These are phyloP conservation scores for Aspergillus pseudoviridinutans DNA, from an alignment of 2,329 filamentous ascomycete genomes.

Conservation along the genomic window DNA sequence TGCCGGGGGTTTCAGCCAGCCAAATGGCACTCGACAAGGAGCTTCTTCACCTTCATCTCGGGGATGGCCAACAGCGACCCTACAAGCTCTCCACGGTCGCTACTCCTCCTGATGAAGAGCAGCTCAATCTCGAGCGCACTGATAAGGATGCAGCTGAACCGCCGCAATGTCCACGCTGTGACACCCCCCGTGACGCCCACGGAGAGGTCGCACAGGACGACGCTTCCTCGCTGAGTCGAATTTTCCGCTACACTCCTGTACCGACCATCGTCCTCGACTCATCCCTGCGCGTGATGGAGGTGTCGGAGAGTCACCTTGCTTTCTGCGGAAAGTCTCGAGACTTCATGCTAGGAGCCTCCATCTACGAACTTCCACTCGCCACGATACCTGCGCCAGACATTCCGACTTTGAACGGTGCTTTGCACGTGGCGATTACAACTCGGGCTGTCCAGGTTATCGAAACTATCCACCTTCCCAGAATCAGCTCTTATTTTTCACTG, in stretches of 20 bases:
- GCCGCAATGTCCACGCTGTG: neutral
- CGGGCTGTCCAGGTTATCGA: conserved; percentile 33
- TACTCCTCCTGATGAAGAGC: conserved; percentile 23
- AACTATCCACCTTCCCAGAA: conserved; percentile 18
- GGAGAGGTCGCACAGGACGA: neutral
- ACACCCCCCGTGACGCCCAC: neutral
- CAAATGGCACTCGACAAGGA: conserved; percentile 19
- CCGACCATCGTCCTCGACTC: conserved; percentile 39
- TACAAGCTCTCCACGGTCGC: conserved; percentile 16
- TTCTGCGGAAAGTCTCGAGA: conserved; percentile 32
- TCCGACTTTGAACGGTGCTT: conserved; percentile 32
- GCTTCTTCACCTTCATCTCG: conserved; percentile 20
- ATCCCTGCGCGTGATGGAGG: conserved; percentile 35
- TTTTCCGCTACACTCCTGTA: conserved; percentile 30
- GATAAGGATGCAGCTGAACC: neutral
- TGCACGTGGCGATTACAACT: conserved; percentile 36
- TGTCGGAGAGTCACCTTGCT: conserved; percentile 43
- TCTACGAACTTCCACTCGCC: conserved; percentile 38
- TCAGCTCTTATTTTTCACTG: conserved; percentile 23
- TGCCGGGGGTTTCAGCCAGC: neutral
- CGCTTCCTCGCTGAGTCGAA: conserved; percentile 15
- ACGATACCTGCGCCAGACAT: conserved; percentile 34
- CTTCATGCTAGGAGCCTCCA: conserved; percentile 32
- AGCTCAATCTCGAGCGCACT: neutral
- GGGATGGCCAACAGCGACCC: conserved; percentile 13